These are phyloP conservation scores for Catenaria anguillulae DNA, from an alignment of 371 early-diverging fungal genomes.

Conservation along the genomic window DNA sequence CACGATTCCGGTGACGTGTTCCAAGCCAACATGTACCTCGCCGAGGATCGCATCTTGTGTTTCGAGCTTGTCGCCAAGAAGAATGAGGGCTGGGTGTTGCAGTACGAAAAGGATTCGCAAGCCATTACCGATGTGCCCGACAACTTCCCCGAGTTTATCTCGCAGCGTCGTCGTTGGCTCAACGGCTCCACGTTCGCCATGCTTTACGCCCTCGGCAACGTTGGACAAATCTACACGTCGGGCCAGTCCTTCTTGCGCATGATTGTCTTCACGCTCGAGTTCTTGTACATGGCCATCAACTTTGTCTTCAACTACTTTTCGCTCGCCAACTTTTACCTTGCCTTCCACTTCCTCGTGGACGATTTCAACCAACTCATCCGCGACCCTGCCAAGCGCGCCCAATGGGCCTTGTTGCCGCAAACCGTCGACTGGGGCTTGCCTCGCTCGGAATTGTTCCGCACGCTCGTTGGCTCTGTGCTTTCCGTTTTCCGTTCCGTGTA, in stretches of 20 bases:
- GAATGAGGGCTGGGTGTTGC: slow-evolving; percentile 50
- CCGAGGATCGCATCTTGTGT: slow-evolving; percentile 36
- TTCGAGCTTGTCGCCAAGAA: slow-evolving; percentile 66
- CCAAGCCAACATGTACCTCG: slow-evolving; percentile 53
- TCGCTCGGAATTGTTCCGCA: neutral
- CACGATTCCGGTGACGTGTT: slow-evolving; percentile 46
- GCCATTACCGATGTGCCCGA: slow-evolving; percentile 78
- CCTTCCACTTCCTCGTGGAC: slow-evolving; percentile 40
- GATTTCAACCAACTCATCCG: too few relatives aligned
- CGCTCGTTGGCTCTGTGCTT: slow-evolving; percentile 13
- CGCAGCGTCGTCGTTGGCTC: slow-evolving; percentile 85
- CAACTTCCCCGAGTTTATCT: slow-evolving; percentile 66
- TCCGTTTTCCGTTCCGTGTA: slow-evolving; percentile 41
- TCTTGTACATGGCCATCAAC: slow-evolving; percentile 49
- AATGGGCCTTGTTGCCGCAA: too few relatives aligned
- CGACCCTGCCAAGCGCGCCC: too few relatives aligned
- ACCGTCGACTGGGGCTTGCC: neutral
- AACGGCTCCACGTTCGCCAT: slow-evolving; percentile 92
- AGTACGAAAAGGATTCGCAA: slow-evolving; percentile 37
- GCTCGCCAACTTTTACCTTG: slow-evolving; percentile 59
- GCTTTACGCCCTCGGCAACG: slow-evolving; percentile 66
- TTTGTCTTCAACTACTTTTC: slow-evolving; percentile 66
- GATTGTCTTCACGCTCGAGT: slow-evolving; percentile 46
- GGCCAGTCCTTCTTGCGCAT: slow-evolving; percentile 47
- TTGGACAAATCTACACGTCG: slow-evolving; percentile 53